A percentile compares a stretch with the other conserved stretches of the same genome.
Conservation (phyloP, 2,329 filamentous ascomycete species). For the Talaromyces funiculosus region DNA sequence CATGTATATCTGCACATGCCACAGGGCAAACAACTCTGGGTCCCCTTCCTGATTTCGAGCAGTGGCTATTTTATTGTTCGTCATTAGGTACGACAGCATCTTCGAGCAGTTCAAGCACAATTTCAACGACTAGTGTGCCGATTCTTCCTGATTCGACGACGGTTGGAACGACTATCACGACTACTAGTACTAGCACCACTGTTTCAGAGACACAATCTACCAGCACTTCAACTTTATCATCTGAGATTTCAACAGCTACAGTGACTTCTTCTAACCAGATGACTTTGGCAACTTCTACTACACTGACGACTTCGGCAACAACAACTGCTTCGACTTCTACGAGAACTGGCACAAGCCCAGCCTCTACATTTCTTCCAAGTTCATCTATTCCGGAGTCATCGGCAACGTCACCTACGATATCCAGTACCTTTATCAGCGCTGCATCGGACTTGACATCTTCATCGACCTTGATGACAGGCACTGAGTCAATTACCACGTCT, state of each 20-base stretch:
- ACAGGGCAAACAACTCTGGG: not conserved
- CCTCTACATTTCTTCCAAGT: not conserved
- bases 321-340: not conserved
- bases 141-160: constrained; percentile 1
- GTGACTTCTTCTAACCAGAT: not conserved
- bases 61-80: constrained; percentile 15
- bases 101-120: not conserved
- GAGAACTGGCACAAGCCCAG: too few relatives aligned
- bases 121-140: constrained; percentile 3
- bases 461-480: not conserved
- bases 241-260: not conserved
- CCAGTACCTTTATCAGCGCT: not conserved
- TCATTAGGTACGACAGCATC: not conserved
- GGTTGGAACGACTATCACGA: not conserved
- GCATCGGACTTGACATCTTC: not conserved
- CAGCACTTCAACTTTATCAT: not conserved
- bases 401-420: not conserved
- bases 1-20: constrained; percentile 11
- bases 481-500: not conserved
- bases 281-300: not conserved
- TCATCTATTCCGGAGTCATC: not conserved
- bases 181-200: not conserved
- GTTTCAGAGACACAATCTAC: not conserved
- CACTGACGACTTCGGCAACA: not conserved
- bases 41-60: constrained; percentile 15